These are phyloP conservation scores for Pistacia vera DNA, from an alignment of 345 rosid species.

Conservation along the genomic window DNA sequence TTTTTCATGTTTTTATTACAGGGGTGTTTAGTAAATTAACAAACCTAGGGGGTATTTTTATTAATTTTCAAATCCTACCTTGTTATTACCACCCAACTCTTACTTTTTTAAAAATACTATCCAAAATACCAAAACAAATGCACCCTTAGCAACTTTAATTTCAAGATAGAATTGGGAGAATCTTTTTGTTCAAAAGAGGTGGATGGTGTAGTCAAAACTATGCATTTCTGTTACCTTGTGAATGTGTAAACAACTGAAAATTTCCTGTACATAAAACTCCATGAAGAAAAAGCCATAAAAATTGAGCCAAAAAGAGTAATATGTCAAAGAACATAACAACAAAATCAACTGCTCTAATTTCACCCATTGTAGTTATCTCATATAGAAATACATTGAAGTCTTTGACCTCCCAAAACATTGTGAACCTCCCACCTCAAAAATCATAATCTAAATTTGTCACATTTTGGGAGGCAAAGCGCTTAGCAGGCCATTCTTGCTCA, in stretches of 20 bases:
- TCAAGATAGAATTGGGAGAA: background rate
- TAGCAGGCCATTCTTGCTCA: constrained; percentile 65
- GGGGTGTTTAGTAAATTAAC: too few species aligned
- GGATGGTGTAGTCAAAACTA: background rate
- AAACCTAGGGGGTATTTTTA: too few species aligned
- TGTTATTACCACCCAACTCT: too few species aligned
- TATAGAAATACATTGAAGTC: constrained; percentile 9
- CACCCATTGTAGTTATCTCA: constrained; percentile 1
- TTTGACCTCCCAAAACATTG: constrained; percentile 6
- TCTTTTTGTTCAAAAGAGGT: background rate
- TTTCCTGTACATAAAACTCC: constrained; percentile 33
- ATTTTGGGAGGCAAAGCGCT: constrained; percentile 66
- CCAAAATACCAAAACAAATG: too few species aligned
- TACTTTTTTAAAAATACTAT: too few species aligned
- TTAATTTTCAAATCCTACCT: too few species aligned
- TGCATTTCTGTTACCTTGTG: constrained; percentile 10
- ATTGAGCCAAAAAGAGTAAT: too few species aligned
- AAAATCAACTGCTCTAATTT: background rate
- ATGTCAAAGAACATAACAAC: background rate
- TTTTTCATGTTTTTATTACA: too few species aligned
- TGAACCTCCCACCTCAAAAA: constrained; percentile 35
- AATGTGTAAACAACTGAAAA: constrained; percentile 10
- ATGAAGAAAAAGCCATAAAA: background rate
- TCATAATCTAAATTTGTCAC: constrained; percentile 84
- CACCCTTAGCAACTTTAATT: background rate